These are phyloP conservation scores for Inosperma sp. DNA, from an alignment of 768 basidiomycete genomes.

Conservation along the genomic window DNA sequence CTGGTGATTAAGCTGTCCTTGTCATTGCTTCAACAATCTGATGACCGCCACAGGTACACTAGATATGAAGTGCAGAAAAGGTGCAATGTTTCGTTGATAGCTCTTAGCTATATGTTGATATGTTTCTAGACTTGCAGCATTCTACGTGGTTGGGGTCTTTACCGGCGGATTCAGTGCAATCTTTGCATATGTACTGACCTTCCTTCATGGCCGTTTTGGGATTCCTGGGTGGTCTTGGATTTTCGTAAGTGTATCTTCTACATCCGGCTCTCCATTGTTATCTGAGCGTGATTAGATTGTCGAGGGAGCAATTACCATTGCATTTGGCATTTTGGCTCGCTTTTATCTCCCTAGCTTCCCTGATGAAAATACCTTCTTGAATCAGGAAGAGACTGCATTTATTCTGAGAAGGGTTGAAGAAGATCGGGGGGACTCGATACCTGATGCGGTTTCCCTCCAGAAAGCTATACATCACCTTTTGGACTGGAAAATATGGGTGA, in stretches of 20 bases:
- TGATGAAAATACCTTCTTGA: conserved; percentile 44
- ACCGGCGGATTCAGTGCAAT: conserved; percentile 47
- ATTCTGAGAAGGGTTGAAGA: conserved; percentile 42
- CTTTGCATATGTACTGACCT: conserved; percentile 41
- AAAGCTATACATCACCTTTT: conserved; percentile 35
- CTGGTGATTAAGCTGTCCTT: conserved; percentile 31
- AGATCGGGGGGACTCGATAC: conserved; percentile 48
- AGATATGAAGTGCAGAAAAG: conserved; percentile 50
- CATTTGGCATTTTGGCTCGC: conserved; percentile 41
- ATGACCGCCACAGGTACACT: conserved; percentile 37
- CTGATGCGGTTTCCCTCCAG: conserved; percentile 35
- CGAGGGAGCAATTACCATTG: conserved; percentile 45
- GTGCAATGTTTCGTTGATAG: conserved; percentile 21
- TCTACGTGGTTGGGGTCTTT: conserved; percentile 42
- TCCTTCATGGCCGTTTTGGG: conserved; percentile 38
- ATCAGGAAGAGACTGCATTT: conserved; percentile 36
- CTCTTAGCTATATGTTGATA: not conserved
- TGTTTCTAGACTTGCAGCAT: conserved; percentile 40
- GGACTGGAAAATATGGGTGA: conserved; percentile 50
- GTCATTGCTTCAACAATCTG: not conserved
- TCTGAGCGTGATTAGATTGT: conserved; percentile 37
- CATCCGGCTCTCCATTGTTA: not conserved
- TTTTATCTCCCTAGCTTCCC: conserved; percentile 46
- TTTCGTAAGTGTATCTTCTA: conserved; percentile 32
- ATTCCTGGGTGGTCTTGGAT: conserved; percentile 51